phyloP scores from a whole-genome alignment of 306 rosid species.

The Hylodesmum podocarpum region DNA sequence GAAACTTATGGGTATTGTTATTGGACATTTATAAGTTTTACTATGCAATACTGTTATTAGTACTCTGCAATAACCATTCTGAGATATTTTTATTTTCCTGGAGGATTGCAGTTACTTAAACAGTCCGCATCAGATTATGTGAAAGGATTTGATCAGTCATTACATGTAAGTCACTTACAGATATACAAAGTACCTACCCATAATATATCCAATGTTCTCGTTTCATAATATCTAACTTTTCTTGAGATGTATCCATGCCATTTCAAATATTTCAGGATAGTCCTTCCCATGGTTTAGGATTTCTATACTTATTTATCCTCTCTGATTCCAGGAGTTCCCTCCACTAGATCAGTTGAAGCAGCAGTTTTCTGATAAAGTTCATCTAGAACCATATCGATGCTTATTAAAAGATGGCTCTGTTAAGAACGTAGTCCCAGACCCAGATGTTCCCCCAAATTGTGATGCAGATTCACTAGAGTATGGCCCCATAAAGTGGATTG shows the following conservation, averaged over 20 bases:
- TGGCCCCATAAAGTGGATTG: constrained; percentile 28
- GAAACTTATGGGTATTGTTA: background rate
- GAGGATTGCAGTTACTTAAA: constrained; percentile 72
- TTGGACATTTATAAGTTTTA: background rate
- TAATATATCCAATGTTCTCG: background rate
- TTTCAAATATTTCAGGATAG: constrained; percentile 7
- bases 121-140: constrained; percentile 81
- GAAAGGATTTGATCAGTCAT: constrained; percentile 65
- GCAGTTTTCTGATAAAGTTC: constrained; percentile 61
- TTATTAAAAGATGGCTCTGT: constrained; percentile 57
- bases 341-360: constrained; percentile 74
- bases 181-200: background rate
- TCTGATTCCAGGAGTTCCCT: constrained; percentile 63
- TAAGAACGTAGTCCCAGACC: constrained; percentile 75
- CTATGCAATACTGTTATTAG: background rate
- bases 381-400: constrained; percentile 50
- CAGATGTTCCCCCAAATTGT: constrained; percentile 74
- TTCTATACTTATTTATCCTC: constrained; percentile 24
- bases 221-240: constrained; percentile 11
- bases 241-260: constrained; percentile 16
- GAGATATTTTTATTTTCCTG: constrained; percentile 32
- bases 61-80: constrained; percentile 13
- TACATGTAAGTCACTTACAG: constrained; percentile 64
- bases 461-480: constrained; percentile 81
- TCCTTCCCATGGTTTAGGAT: constrained; percentile 6